These are phyloP conservation scores for Sinapis alba DNA, from an alignment of 441 rosid species.

Conservation along the genomic window DNA sequence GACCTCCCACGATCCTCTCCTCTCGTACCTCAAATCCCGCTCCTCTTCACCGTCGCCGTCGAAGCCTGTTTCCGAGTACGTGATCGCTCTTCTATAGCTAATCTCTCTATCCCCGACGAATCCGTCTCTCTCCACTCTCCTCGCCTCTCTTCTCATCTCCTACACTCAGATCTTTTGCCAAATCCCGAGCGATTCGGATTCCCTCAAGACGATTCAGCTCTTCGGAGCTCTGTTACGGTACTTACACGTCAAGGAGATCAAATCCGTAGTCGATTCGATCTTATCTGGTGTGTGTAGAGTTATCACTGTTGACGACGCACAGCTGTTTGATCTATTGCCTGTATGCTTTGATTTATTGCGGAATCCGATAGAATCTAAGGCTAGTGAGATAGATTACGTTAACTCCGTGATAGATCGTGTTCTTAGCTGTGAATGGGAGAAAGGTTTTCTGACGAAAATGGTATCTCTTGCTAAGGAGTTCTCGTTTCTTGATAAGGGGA, in stretches of 20 bases:
- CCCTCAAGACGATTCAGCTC: slow-evolving; percentile 58
- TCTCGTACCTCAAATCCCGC: slow-evolving; percentile 62
- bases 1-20: slow-evolving; percentile 51
- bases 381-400: slow-evolving; percentile 41
- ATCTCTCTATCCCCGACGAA: slow-evolving; percentile 53
- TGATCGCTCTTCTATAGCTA: slow-evolving; percentile 58
- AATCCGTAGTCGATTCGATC: slow-evolving; percentile 47
- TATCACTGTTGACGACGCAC: slow-evolving; percentile 59
- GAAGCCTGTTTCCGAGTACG: slow-evolving; percentile 57
- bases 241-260: slow-evolving; percentile 44
- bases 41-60: slow-evolving; percentile 57
- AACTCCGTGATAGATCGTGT: slow-evolving; percentile 49
- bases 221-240: slow-evolving; percentile 50
- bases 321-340: slow-evolving; percentile 73
- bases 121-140: slow-evolving; percentile 51
- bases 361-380: slow-evolving; percentile 39
- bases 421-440: slow-evolving; percentile 60
- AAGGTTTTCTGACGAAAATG: slow-evolving; percentile 58
- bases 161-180: slow-evolving; percentile 57
- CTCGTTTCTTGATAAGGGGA: slow-evolving; percentile 51
- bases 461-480: slow-evolving; percentile 65
- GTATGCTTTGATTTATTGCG: slow-evolving; percentile 52
- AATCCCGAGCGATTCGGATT: slow-evolving; percentile 65
- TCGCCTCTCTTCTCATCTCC: slow-evolving; percentile 62
- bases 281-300: slow-evolving; percentile 33